Percentiles rank a stretch among this genome's conserved stretches.
Conservation (phyloP, 768 basidiomycete species). For the Strobilomyces echinocephalus region DNA sequence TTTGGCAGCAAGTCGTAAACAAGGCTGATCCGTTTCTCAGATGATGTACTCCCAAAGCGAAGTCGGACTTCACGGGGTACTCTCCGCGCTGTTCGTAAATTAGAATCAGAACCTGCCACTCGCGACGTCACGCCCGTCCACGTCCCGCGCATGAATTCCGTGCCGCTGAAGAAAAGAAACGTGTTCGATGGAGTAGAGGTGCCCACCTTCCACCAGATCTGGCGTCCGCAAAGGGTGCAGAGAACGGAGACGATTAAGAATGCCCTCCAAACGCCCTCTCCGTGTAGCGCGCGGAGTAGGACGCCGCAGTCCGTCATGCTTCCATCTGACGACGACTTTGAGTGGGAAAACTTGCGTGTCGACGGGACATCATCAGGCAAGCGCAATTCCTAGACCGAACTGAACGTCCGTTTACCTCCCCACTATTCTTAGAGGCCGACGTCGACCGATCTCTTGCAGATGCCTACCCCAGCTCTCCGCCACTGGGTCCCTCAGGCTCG, state of each 20-base stretch:
- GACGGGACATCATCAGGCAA: slow-evolving; percentile 20
- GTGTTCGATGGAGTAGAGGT: slow-evolving; percentile 31
- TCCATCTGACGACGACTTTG: slow-evolving; percentile 22
- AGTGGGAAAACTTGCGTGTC: slow-evolving; percentile 29
- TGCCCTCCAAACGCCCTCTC: not conserved
- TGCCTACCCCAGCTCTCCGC: slow-evolving; percentile 9
- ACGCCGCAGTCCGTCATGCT: not conserved
- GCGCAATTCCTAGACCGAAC: not conserved
- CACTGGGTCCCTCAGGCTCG: not conserved
- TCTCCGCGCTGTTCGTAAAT: slow-evolving; percentile 13
- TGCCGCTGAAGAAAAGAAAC: slow-evolving; percentile 18
- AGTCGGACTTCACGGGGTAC: slow-evolving; percentile 10
- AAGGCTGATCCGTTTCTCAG: slow-evolving; percentile 13
- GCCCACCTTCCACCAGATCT: slow-evolving; percentile 19
- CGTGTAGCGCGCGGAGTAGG: not conserved
- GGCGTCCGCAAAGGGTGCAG: slow-evolving; percentile 7
- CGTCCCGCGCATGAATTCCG: slow-evolving; percentile 20
- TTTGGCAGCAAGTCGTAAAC: not conserved
- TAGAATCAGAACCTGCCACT: slow-evolving; percentile 29
- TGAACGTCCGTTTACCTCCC: not conserved
- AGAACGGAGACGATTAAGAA: not conserved
- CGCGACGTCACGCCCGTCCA: slow-evolving; percentile 18
- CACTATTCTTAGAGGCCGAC: slow-evolving; percentile 14
- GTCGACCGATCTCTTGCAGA: slow-evolving; percentile 20
- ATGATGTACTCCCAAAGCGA: slow-evolving; percentile 20